phyloP scores from a whole-genome alignment of 495 filamentous ascomycete species.

The Lasiosphaeria hispida region DNA sequence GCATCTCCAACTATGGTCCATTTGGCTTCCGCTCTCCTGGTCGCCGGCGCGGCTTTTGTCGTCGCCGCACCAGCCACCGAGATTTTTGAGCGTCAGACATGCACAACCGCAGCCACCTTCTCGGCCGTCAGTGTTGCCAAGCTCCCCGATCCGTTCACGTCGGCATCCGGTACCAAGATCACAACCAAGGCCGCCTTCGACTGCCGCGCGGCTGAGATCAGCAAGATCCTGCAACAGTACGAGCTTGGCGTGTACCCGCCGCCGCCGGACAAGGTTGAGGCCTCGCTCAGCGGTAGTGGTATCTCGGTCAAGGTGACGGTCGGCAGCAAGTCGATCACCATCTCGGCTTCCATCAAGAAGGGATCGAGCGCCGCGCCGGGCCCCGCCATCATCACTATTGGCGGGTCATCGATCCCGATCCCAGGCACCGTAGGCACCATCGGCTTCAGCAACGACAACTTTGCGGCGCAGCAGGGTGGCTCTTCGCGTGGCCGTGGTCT shows the following conservation, averaged over 20 bases:
- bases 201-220: constrained; percentile 51
- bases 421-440: constrained; percentile 48
- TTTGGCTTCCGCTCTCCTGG: constrained; percentile 39
- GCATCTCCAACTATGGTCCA: constrained; percentile 37
- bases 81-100: constrained; percentile 45
- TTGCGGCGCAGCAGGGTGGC: constrained; percentile 39
- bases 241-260: constrained; percentile 51
- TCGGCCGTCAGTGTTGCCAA: constrained; percentile 34
- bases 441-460: constrained; percentile 49
- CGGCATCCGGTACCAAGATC: constrained; percentile 43
- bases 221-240: constrained; percentile 49
- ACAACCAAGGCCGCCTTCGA: constrained; percentile 48
- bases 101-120: constrained; percentile 26
- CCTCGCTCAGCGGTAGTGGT: constrained; percentile 35
- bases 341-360: constrained; percentile 43
- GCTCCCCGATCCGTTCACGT: constrained; percentile 54
- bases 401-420: constrained; percentile 47
- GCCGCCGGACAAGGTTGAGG: constrained; percentile 42
- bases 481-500: constrained; percentile 44
- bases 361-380: constrained; percentile 40
- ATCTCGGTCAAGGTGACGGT: constrained; percentile 46
- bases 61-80: constrained; percentile 41
- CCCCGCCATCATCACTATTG: constrained; percentile 51
- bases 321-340: constrained; percentile 46
- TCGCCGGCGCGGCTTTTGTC: constrained; percentile 40